Conservation (phyloP, 2,329 filamentous ascomycete genomes). For the Domatiomyces globalis region DNA sequence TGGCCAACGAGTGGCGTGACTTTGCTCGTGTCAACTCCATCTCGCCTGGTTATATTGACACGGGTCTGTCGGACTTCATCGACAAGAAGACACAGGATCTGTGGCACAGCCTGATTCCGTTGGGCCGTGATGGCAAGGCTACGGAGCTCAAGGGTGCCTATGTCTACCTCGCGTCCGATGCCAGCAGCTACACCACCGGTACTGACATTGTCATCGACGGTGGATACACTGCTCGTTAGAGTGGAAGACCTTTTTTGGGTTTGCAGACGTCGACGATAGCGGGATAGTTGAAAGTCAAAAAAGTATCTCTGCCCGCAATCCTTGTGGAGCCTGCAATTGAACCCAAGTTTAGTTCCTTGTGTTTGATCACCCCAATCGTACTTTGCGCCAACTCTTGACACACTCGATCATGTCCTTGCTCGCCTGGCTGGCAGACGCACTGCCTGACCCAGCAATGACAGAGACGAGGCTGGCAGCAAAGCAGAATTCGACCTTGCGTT, state of each 20-base stretch:
- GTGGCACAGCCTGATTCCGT: conserved; percentile 47
- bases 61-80: conserved; percentile 50
- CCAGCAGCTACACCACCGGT: conserved; percentile 37
- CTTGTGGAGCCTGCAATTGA: not conserved
- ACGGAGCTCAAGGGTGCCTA: conserved; percentile 51
- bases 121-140: conserved; percentile 47
- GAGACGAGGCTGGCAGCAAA: conserved; percentile 19
- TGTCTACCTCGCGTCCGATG: conserved; percentile 36
- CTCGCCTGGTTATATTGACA: conserved; percentile 56
- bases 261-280: not conserved
- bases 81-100: conserved; percentile 42
- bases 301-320: not conserved
- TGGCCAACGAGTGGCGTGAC: conserved; percentile 57
- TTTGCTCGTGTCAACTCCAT: conserved; percentile 56
- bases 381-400: conserved; percentile 21
- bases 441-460: conserved; percentile 14
- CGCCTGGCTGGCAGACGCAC: conserved; percentile 10
- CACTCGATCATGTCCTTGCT: conserved; percentile 22
- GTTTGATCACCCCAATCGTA: conserved; percentile 15
- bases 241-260: not conserved
- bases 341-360: not conserved
- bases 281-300: not conserved
- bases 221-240: conserved; percentile 33
- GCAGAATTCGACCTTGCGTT: conserved; percentile 18
- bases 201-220: conserved; percentile 36